Percentiles rank a stretch among this genome's conserved stretches.
Evolutionary conservation across 2,329 filamentous ascomycete species (phyloP).

Genomic region (Cladosporium cucumerinum): DNA sequence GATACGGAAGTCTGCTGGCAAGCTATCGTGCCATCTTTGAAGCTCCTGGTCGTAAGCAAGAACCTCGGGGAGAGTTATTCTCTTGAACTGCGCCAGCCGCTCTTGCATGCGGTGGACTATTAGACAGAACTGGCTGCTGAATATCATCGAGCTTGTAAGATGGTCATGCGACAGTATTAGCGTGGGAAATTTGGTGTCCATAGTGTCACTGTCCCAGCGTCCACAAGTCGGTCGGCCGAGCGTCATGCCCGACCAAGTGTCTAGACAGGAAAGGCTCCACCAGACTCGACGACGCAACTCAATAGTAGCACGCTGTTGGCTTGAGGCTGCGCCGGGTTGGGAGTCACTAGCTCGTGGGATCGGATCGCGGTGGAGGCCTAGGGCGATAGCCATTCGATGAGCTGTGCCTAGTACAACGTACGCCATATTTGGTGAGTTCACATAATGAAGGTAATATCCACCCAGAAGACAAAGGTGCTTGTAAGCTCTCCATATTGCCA

Average conservation of each 20-base stretch:
- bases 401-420: background rate
- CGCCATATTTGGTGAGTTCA: background rate
- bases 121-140: background rate
- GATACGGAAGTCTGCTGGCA: background rate
- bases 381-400: background rate
- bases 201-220: background rate
- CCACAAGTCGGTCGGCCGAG: background rate
- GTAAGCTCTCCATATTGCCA: background rate
- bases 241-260: constrained; percentile 2
- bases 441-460: background rate
- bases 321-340: background rate
- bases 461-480: background rate
- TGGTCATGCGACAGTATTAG: background rate
- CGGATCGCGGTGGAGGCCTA: background rate
- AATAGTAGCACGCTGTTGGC: background rate
- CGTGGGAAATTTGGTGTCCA: background rate
- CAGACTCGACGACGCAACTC: background rate
- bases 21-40: background rate
- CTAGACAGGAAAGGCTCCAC: background rate
- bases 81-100: background rate
- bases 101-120: background rate
- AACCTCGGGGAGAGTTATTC: background rate
- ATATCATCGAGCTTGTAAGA: background rate
- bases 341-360: too few relatives aligned
- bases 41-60: background rate